These are phyloP conservation scores for Verbascum thapsus DNA, from an alignment of 257 asterid genomes.

Conservation along the genomic window DNA sequence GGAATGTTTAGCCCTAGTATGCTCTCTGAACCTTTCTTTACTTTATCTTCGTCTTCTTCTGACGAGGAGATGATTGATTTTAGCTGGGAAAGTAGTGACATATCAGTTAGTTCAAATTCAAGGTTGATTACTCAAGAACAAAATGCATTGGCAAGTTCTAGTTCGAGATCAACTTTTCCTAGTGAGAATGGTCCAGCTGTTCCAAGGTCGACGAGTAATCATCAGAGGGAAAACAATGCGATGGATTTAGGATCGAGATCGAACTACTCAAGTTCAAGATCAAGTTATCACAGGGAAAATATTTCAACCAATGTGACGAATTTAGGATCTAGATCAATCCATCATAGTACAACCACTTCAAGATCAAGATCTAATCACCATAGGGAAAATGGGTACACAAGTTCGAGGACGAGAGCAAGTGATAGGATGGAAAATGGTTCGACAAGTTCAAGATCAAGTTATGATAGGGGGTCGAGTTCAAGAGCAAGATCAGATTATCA, in stretches of 20 bases:
- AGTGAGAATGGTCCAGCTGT: constrained; percentile 17
- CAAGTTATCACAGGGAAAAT: constrained; percentile 25
- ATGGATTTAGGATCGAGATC: constrained; percentile 24
- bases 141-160: background rate
- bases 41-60: constrained; percentile 28
- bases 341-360: constrained; percentile 11
- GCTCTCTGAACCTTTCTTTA: constrained; percentile 37
- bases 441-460: constrained; percentile 16
- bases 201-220: constrained; percentile 29
- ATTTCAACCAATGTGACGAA: background rate
- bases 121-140: constrained; percentile 15
- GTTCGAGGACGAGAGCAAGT: constrained; percentile 26
- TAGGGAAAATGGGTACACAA: background rate
- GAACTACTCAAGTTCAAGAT: constrained; percentile 20
- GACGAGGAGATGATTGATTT: constrained; percentile 30
- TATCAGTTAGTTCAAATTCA: constrained; percentile 25
- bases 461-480: background rate
- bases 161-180: constrained; percentile 20
- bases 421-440: constrained; percentile 5
- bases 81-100: constrained; percentile 29
- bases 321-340: constrained; percentile 29
- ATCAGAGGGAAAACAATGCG: constrained; percentile 8
- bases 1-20: constrained; percentile 36
- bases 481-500: constrained; percentile 15
- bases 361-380: constrained; percentile 10